Evolutionary conservation across 2,329 filamentous ascomycete genomes (phyloP), one percentile per base, ranked within the genome.

Genomic region (Aspergillus alliaceus): DNA sequence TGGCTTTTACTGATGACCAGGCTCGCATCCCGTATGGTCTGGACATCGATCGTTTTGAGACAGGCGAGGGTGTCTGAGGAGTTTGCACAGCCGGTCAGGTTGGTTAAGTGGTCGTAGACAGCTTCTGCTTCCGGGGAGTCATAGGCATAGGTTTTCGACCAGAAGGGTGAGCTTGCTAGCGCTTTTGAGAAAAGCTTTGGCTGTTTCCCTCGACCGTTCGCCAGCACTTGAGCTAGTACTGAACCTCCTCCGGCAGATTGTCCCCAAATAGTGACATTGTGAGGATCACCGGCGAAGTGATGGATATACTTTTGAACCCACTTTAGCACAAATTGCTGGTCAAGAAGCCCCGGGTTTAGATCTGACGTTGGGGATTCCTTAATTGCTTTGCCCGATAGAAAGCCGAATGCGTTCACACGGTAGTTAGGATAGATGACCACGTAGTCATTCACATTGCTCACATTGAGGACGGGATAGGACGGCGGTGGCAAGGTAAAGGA

Each of bases 401-500:
- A 82, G 1, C 83, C 83, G 60, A 85, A 84, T 24, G 82, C 82
- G 60, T 85, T 85, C 51, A 80, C 76, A 32, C 83, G 78, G 67
- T 86, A 84, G 69, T 85, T 85, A 6, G 82, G 69, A 58, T 80
- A 80, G 4, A 82, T 76, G 14, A 81, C 75, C 4, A 82, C 66
- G 48, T 84, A 79, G 64, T 85, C 81, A 57, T 82, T 83, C 4
- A 69, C 58, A 1, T 66, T 61, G 25, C 79, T 82, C 3, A 80
- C 82, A 61, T 86, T 85, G 3, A 88, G 73, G 4, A 86, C 76
- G 0, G 84, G 85, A 63, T 83, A 87, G 1, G 77, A 82, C 0
- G 79, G 72, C 2, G 85, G 84, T 4, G 84, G 84, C 7, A 86
- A 75, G 6, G 67, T 70, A 64, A 86, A 84, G 35, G 74, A 79